These are phyloP conservation scores for Alternaria sp. DNA, from an alignment of 2,329 filamentous ascomycete species.

Conservation along the genomic window DNA sequence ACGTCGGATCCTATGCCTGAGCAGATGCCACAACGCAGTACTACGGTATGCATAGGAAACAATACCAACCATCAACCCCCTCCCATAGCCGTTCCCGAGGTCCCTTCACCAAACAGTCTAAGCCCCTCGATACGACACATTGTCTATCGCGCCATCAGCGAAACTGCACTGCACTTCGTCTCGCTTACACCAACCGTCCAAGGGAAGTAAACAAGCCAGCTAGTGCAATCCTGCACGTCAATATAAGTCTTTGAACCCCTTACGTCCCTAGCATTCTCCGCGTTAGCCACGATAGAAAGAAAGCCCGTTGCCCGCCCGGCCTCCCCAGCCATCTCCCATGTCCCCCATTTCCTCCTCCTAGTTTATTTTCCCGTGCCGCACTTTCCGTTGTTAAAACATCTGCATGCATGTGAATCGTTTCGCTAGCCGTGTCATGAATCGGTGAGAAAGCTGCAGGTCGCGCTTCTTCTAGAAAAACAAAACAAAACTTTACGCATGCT, in stretches of 20 bases:
- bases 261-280: background rate
- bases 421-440: background rate
- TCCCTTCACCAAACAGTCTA: background rate
- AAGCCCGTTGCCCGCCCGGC: background rate
- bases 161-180: background rate
- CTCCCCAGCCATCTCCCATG: background rate
- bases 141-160: background rate
- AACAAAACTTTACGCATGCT: background rate
- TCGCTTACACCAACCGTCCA: slow-evolving; percentile 1
- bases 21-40: too few species aligned
- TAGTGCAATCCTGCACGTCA: slow-evolving; percentile 2
- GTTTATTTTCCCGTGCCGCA: background rate
- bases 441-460: slow-evolving; percentile 3
- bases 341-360: background rate
- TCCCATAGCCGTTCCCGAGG: background rate
- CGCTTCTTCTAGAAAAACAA: slow-evolving; percentile 1
- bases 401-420: slow-evolving; percentile 3
- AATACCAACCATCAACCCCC: background rate
- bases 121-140: background rate
- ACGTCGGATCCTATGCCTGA: too few species aligned
- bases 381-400: background rate
- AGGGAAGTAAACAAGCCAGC: background rate
- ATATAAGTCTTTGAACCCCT: background rate
- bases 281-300: background rate
- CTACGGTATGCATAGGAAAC: background rate